phyloP scores from a whole-genome alignment of 75 land plant genomes.

The Cupressus sempervirens region DNA sequence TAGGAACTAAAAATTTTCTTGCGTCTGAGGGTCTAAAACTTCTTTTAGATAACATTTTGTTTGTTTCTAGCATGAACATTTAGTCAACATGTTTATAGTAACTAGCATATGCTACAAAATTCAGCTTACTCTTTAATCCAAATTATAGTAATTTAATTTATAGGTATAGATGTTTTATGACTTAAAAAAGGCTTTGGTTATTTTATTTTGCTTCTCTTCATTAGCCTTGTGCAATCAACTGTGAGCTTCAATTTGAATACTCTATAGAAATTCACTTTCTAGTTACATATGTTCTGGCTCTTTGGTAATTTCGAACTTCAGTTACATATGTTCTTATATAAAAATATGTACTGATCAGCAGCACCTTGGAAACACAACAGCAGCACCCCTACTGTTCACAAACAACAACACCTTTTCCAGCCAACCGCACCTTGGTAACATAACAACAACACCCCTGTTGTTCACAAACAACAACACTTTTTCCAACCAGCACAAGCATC shows the following conservation, averaged over 20 bases:
- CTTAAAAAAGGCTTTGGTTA: not conserved
- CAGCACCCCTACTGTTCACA: no score
- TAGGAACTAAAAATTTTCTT: not conserved
- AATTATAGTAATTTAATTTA: not conserved
- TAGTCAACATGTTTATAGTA: not conserved
- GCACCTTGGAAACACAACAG: no score
- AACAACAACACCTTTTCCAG: no score
- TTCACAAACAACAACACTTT: no score
- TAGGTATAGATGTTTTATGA: not conserved
- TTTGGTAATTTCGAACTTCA: no score
- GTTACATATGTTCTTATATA: no score
- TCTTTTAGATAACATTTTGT: not conserved
- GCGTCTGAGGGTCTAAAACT: not conserved
- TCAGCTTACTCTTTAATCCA: not conserved
- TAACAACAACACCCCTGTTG: no score
- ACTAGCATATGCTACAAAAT: not conserved
- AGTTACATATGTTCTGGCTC: not conserved
- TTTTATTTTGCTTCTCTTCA: not conserved
- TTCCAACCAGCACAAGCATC: no score
- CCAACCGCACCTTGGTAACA: no score
- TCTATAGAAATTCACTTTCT: no score
- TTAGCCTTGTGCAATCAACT: not conserved
- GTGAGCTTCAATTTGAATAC: not conserved
- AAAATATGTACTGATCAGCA: no score
- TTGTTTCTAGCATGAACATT: not conserved